phyloP scores from a whole-genome alignment of 1,284 basidiomycete genomes.

The Waitea zeae region DNA sequence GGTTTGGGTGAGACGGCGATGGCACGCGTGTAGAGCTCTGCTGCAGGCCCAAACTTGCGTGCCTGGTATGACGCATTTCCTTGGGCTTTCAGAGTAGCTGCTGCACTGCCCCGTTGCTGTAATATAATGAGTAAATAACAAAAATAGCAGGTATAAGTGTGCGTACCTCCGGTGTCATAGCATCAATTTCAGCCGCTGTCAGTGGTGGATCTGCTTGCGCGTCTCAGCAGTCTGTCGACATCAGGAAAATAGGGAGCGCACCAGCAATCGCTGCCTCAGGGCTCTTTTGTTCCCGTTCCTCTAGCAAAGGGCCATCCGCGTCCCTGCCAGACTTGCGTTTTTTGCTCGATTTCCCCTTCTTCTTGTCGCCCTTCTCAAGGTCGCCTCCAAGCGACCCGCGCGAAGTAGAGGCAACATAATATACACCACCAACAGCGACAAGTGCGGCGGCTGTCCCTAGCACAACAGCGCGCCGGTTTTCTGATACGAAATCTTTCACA shows the following conservation, averaged over 20 bases:
- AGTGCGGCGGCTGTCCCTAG: conserved; percentile 55
- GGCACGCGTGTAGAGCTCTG: conserved; percentile 81
- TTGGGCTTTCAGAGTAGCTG: conserved; percentile 70
- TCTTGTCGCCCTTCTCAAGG: conserved; percentile 31
- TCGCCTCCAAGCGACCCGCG: conserved; percentile 15
- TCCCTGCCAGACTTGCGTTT: conserved; percentile 42
- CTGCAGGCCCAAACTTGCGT: conserved; percentile 65
- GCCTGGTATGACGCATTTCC: conserved; percentile 84
- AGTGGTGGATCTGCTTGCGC: conserved; percentile 26
- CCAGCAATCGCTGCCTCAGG: conserved; percentile 17
- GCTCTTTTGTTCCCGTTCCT: conserved; percentile 37
- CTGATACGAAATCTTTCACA: conserved; percentile 50
- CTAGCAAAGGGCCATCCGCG: conserved; percentile 53
- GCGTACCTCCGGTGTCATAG: conserved; percentile 37
- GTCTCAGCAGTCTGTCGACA: conserved; percentile 8
- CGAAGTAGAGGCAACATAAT: conserved; percentile 57
- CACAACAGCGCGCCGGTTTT: conserved; percentile 57
- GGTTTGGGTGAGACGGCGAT: conserved; percentile 74
- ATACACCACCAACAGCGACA: conserved; percentile 59
- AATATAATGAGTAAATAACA: conserved; percentile 11
- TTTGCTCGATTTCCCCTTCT: conserved; percentile 34
- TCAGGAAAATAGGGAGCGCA: background rate
- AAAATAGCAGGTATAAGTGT: conserved; percentile 5
- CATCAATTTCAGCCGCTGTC: conserved; percentile 35
- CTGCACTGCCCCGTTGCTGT: conserved; percentile 62